A percentile compares a stretch with the other conserved stretches of the same genome.
Conservation (phyloP, 2,329 filamentous ascomycete genomes). For the Apiospora koreana region DNA sequence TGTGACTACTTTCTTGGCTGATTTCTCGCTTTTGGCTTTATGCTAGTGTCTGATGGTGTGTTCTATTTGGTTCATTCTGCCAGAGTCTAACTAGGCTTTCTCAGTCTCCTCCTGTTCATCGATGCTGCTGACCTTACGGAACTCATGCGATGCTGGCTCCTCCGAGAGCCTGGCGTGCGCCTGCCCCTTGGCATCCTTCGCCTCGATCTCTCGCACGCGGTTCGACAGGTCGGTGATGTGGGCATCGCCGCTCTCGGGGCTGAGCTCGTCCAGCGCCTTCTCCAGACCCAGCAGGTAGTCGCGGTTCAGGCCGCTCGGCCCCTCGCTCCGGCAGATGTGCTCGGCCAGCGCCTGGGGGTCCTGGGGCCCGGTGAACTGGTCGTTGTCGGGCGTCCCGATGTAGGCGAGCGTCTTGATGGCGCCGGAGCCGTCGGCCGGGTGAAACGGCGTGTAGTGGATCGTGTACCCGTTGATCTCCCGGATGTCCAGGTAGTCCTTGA, state of each 20-base stretch:
- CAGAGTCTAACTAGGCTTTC: slow-evolving; percentile 22
- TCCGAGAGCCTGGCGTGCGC: not conserved
- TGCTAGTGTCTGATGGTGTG: not conserved
- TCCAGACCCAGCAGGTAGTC: slow-evolving; percentile 89
- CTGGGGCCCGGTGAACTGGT: slow-evolving; percentile 86
- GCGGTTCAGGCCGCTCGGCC: slow-evolving; percentile 85
- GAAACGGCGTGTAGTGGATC: slow-evolving; percentile 87
- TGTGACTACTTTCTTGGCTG: slow-evolving; percentile 41
- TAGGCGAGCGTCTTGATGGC: slow-evolving; percentile 72
- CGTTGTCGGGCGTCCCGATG: slow-evolving; percentile 90
- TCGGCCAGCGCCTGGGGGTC: slow-evolving; percentile 75
- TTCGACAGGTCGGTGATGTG: slow-evolving; percentile 82
- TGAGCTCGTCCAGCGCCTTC: slow-evolving; percentile 69
- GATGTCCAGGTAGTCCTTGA: slow-evolving; percentile 89
- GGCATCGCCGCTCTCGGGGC: slow-evolving; percentile 74
- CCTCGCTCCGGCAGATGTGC: slow-evolving; percentile 75
- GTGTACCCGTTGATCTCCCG: slow-evolving; percentile 97
- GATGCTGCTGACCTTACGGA: slow-evolving; percentile 48
- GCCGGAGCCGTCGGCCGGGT: slow-evolving; percentile 47
- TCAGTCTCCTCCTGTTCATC: slow-evolving; percentile 60
- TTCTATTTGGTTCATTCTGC: not conserved
- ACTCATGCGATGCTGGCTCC: slow-evolving; percentile 32
- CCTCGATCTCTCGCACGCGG: slow-evolving; percentile 66
- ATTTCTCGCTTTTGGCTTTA: not conserved
- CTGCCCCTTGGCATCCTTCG: slow-evolving; percentile 14